These are phyloP conservation scores for Agaricus sinodeliciosus DNA, from an alignment of 768 basidiomycete genomes.

Conservation along the genomic window DNA sequence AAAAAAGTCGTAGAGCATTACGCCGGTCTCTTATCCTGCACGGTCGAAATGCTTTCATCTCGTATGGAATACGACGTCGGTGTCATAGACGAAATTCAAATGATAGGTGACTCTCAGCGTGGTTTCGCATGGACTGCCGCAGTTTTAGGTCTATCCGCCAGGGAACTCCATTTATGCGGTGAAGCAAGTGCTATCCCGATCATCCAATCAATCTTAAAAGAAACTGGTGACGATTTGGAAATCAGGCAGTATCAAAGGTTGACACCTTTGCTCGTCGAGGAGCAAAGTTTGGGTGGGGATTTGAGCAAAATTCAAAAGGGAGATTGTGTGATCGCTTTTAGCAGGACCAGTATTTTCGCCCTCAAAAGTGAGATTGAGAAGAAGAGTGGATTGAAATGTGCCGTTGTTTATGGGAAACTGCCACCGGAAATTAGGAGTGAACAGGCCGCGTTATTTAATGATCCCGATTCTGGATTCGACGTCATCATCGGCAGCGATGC, in stretches of 20 bases:
- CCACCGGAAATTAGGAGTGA: slow-evolving; percentile 90
- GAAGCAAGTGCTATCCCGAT: slow-evolving; percentile 88
- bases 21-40: slow-evolving; percentile 67
- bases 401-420: slow-evolving; percentile 82
- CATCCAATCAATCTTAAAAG: slow-evolving; percentile 57
- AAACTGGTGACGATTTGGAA: slow-evolving; percentile 77
- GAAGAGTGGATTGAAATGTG: slow-evolving; percentile 70
- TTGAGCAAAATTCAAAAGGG: slow-evolving; percentile 61
- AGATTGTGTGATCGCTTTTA: slow-evolving; percentile 90
- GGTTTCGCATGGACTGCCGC: slow-evolving; percentile 82
- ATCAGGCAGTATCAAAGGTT: slow-evolving; percentile 84
- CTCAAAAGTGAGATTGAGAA: slow-evolving; percentile 70
- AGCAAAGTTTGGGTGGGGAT: slow-evolving; percentile 55
- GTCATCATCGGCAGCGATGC: slow-evolving; percentile 93
- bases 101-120: slow-evolving; percentile 76
- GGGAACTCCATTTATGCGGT: slow-evolving; percentile 90
- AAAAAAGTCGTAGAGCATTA: slow-evolving; percentile 55
- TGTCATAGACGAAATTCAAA: slow-evolving; percentile 96
- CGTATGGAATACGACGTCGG: slow-evolving; percentile 57
- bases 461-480: slow-evolving; percentile 74
- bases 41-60: slow-evolving; percentile 83
- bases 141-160: slow-evolving; percentile 66
- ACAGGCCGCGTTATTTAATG: slow-evolving; percentile 91
- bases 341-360: slow-evolving; percentile 65
- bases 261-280: slow-evolving; percentile 71